These are phyloP conservation scores for Geotrichum australiense DNA, from an alignment of 1,139 yeast species.

Conservation along the genomic window DNA sequence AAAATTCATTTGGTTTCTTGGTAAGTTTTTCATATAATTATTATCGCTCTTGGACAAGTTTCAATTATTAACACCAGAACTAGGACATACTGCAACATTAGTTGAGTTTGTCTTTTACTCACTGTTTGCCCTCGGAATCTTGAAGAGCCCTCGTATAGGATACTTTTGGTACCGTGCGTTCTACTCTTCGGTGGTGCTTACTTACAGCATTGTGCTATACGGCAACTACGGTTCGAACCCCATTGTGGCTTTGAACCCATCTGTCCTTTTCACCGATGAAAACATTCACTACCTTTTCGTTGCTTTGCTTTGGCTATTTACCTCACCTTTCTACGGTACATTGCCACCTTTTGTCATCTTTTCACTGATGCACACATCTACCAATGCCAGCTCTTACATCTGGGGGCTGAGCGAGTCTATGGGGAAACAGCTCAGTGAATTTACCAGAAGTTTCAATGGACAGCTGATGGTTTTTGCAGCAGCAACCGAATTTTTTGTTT, in stretches of 20 bases:
- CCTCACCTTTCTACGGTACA: slow-evolving; percentile 48
- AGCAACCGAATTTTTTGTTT: slow-evolving; percentile 55
- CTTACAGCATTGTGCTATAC: slow-evolving; percentile 71
- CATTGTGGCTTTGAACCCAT: slow-evolving; percentile 26
- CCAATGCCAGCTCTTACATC: slow-evolving; percentile 56
- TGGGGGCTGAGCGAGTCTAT: slow-evolving; percentile 42
- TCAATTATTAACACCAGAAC: slow-evolving; percentile 5
- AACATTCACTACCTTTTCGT: slow-evolving; percentile 59
- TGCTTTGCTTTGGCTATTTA: slow-evolving; percentile 51
- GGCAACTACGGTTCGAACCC: slow-evolving; percentile 39
- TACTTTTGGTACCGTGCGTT: slow-evolving; percentile 52
- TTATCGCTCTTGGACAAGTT: background rate
- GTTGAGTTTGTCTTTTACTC: slow-evolving; percentile 48
- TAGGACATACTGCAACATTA: slow-evolving; percentile 60
- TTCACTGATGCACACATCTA: slow-evolving; percentile 65
- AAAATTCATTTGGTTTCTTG: slow-evolving; percentile 18
- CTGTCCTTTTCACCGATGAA: slow-evolving; percentile 47
- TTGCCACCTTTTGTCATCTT: slow-evolving; percentile 61
- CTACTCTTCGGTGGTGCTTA: slow-evolving; percentile 57
- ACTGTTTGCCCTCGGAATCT: slow-evolving; percentile 39
- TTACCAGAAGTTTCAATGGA: slow-evolving; percentile 60
- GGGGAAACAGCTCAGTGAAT: slow-evolving; percentile 42
- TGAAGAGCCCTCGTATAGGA: slow-evolving; percentile 28
- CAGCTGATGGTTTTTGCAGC: slow-evolving; percentile 67
- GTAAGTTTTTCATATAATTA: slow-evolving; percentile 8